Percentiles rank a stretch among this genome's conserved stretches.
These are phyloP conservation scores for Rhododendron kiyosumense DNA, from an alignment of 148 eudicot genomes.

Conservation along the genomic window DNA sequence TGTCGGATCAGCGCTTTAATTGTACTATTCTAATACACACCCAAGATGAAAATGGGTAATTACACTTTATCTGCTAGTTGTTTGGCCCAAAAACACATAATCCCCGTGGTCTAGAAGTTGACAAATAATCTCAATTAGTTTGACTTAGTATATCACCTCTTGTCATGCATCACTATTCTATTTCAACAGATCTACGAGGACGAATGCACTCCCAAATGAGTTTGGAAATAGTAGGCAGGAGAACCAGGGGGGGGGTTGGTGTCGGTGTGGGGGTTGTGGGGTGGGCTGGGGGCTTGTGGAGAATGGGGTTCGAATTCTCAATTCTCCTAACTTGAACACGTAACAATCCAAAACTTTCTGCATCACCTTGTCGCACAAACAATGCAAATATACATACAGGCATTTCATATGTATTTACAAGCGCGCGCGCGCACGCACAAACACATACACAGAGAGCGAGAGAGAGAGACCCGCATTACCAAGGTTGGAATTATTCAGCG, in stretches of 20 bases:
- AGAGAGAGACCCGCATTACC: neutral
- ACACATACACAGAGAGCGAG: no score
- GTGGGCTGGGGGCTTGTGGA: no score
- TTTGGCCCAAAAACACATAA: neutral
- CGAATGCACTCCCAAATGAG: neutral
- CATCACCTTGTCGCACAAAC: neutral
- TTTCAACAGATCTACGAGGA: neutral
- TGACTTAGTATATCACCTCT: neutral
- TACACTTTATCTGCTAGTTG: neutral
- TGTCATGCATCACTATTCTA: neutral
- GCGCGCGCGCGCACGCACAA: no score
- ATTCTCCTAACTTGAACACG: neutral
- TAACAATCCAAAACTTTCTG: neutral
- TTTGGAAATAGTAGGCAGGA: neutral
- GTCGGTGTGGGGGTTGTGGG: no score
- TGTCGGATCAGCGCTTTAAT: neutral
- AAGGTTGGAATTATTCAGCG: neutral
- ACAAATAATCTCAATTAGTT: neutral
- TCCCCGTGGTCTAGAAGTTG: neutral
- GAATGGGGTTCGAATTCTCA: no score
- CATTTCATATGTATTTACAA: neutral
- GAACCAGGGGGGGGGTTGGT: no score
- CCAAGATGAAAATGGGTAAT: neutral
- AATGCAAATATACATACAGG: neutral
- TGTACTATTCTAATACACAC: neutral